phyloP scores from a whole-genome alignment of 805 yeast genomes.

The Yamadazyma akitaensis region DNA sequence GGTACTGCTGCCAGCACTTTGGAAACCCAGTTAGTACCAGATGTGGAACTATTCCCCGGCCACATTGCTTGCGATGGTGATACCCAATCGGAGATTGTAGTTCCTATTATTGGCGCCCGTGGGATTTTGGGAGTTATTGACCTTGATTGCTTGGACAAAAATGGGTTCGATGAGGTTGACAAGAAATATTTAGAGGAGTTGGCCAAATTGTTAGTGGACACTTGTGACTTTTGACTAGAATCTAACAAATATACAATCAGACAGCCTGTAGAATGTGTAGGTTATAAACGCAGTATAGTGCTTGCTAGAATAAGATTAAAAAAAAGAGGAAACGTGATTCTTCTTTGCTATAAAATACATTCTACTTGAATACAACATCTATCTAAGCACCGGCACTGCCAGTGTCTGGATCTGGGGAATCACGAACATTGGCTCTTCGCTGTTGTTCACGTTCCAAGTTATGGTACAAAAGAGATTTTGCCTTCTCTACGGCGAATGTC shows the following conservation, averaged over 20 bases:
- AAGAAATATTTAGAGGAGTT: slow-evolving; percentile 55
- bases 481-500: slow-evolving; percentile 52
- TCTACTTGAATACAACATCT: neutral
- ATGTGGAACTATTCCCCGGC: slow-evolving; percentile 80
- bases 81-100: slow-evolving; percentile 89
- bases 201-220: slow-evolving; percentile 47
- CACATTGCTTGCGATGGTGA: slow-evolving; percentile 98
- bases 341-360: neutral
- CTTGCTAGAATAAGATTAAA: too few species aligned
- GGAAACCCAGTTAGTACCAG: slow-evolving; percentile 68
- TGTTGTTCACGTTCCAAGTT: slow-evolving; percentile 54
- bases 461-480: slow-evolving; percentile 54
- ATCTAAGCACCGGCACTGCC: slow-evolving; percentile 2
- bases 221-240: slow-evolving; percentile 42
- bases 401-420: neutral
- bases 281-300: too few species aligned
- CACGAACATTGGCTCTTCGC: slow-evolving; percentile 1
- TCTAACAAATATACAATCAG: neutral
- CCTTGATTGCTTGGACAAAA: slow-evolving; percentile 64
- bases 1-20: slow-evolving; percentile 69
- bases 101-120: slow-evolving; percentile 57
- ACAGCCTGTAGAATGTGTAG: too few species aligned
- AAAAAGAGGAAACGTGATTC: too few species aligned
- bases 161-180: slow-evolving; percentile 71
- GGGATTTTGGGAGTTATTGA: slow-evolving; percentile 74